These are phyloP conservation scores for Citeromyces hawaiiensis DNA, from an alignment of 1,139 yeast genomes.

Conservation along the genomic window DNA sequence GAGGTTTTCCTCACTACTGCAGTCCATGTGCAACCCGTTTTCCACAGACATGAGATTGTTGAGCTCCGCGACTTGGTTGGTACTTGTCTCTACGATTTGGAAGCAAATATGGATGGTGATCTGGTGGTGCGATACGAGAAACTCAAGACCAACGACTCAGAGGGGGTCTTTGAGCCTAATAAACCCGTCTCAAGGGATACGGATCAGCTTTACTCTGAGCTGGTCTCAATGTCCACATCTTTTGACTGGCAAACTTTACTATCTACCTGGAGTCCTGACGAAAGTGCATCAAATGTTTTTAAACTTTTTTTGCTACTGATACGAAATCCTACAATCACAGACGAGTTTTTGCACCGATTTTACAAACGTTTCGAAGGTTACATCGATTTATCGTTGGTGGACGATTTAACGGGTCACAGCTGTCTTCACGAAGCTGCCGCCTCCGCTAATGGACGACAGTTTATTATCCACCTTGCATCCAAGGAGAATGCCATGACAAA, in stretches of 20 bases:
- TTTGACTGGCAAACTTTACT: not conserved
- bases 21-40: slow-evolving; percentile 92
- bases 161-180: not conserved
- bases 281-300: slow-evolving; percentile 21
- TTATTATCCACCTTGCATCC: slow-evolving; percentile 21
- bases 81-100: slow-evolving; percentile 66
- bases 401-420: slow-evolving; percentile 28
- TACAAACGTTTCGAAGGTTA: slow-evolving; percentile 27
- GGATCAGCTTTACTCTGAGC: not conserved
- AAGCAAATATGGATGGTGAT: slow-evolving; percentile 78
- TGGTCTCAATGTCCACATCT: not conserved
- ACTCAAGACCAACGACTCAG: slow-evolving; percentile 1
- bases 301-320: slow-evolving; percentile 54
- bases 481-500: slow-evolving; percentile 22
- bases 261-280: not conserved
- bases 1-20: slow-evolving; percentile 87
- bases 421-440: slow-evolving; percentile 34
- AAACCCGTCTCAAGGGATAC: not conserved
- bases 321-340: slow-evolving; percentile 35
- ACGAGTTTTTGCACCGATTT: slow-evolving; percentile 30
- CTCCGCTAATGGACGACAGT: slow-evolving; percentile 15
- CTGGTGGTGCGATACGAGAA: slow-evolving; percentile 5
- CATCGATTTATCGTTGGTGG: slow-evolving; percentile 22
- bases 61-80: slow-evolving; percentile 76
- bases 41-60: slow-evolving; percentile 80